These are phyloP conservation scores for Melanomma pulvis-pyrius DNA, from an alignment of 495 filamentous ascomycete species.

Conservation along the genomic window DNA sequence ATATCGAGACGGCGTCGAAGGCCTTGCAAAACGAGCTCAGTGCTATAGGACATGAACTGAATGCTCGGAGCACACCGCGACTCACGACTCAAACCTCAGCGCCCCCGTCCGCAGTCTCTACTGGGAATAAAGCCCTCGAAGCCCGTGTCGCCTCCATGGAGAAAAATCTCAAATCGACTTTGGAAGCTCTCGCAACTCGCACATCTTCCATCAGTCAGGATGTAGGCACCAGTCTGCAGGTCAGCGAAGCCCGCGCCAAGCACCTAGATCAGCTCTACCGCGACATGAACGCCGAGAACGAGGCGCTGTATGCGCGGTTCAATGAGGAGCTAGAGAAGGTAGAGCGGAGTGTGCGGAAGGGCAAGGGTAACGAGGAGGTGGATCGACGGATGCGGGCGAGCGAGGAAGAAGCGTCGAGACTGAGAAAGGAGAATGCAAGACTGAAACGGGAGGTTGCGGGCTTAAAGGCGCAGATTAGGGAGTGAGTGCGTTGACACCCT, in stretches of 20 bases:
- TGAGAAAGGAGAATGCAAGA: conserved; percentile 78
- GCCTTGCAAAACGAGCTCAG: conserved; percentile 75
- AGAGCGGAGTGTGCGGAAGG: conserved; percentile 69
- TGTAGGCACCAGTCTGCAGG: conserved; percentile 67
- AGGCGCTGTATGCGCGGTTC: conserved; percentile 90
- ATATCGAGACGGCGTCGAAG: conserved; percentile 67
- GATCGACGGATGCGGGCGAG: conserved; percentile 65
- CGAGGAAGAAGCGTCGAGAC: conserved; percentile 67
- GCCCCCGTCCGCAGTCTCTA: conserved; percentile 17
- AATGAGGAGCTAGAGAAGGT: conserved; percentile 88
- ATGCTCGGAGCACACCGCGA: conserved; percentile 54
- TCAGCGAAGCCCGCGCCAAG: conserved; percentile 75
- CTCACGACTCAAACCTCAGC: conserved; percentile 33
- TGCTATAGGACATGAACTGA: conserved; percentile 82
- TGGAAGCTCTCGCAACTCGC: conserved; percentile 62
- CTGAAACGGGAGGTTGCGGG: conserved; percentile 62
- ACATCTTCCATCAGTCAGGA: conserved; percentile 66
- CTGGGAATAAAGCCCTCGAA: conserved; percentile 54
- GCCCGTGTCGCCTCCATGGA: conserved; percentile 66
- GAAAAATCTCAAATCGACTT: conserved; percentile 61
- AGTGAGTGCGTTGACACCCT: conserved; percentile 18
- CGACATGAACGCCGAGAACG: conserved; percentile 88
- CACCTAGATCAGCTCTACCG: conserved; percentile 88
- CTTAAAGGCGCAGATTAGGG: conserved; percentile 40
- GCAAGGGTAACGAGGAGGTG: conserved; percentile 74